Evolutionary conservation across 2,329 filamentous ascomycete species (phyloP), one percentile per base, ranked within the genome.

Genomic region (Talaromyces islandicus): DNA sequence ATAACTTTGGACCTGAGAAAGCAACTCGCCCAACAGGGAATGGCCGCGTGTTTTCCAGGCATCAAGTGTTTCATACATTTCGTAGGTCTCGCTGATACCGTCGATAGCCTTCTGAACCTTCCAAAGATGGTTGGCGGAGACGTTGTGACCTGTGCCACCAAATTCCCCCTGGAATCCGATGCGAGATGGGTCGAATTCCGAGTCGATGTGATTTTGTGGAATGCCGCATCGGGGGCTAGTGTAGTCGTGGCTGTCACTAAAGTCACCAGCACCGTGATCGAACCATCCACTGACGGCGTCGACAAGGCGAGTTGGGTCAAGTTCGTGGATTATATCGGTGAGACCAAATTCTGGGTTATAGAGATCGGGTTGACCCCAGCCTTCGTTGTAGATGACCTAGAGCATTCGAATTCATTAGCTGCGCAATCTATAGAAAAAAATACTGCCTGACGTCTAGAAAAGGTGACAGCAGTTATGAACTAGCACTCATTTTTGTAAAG

Each of bases 111-210:
- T 68, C 54, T 81, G 71, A 3, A 85, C 81, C 38, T 88, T 87
- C 88, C 43, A 50, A 12, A 50, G 43, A 24, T 89, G 77, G 1
- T 87, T 82, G 14, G 80, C 81, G 0, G 84, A 83, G 5, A 87
- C 80, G 57, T 88, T 88, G 55, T 86, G 79, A 0, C 88, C 88
- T 11, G 89, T 81, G 0, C 88, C 88, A 2, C 87, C 88, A 59
- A 89, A 90, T 66, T 90, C 88, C 29, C 88, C 88, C 63, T 89
- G 87, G 65, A 90, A 81, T 0, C 82, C 87, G 32, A 90, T 88
- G 1, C 88, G 81, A 4, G 65, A 74, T 0, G 79, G 73, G 62
- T 87, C 87, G 67, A 81, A 85, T 1, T 75, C 79, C 0, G 83
- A 84, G 4, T 74, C 66, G 3, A 76, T 77, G 0, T 85, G 88